These are phyloP conservation scores for Monosporascus sp. DNA, from an alignment of 2,329 filamentous ascomycete genomes.

Conservation along the genomic window DNA sequence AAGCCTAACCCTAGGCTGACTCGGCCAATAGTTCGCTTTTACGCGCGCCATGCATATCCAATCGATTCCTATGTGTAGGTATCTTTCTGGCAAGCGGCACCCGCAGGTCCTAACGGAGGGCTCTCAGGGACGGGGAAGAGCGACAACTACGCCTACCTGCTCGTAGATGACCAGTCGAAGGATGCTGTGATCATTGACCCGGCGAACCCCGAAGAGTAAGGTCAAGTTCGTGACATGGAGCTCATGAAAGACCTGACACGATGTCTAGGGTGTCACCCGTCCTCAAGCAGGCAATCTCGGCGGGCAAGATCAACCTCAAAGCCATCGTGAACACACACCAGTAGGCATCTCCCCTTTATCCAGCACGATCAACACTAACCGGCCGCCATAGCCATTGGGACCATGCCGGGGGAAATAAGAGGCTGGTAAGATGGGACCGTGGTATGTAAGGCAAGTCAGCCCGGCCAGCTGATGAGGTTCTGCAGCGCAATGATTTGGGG, in stretches of 20 bases:
- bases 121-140: conserved; percentile 64
- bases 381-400: conserved; percentile 71
- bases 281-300: conserved; percentile 67
- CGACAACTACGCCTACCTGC: conserved; percentile 83
- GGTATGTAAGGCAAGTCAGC: background rate
- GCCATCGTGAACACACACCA: conserved; percentile 97
- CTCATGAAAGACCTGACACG: background rate
- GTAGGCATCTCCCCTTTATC: conserved; percentile 49
- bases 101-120: background rate
- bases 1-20: conserved; percentile 4
- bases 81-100: conserved; percentile 6
- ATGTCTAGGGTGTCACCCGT: conserved; percentile 50
- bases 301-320: conserved; percentile 72
- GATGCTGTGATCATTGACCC: conserved; percentile 77
- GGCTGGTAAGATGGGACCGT: conserved; percentile 54
- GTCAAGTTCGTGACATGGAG: background rate
- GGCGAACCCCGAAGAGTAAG: conserved; percentile 71
- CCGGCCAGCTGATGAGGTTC: background rate
- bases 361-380: conserved; percentile 2
- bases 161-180: conserved; percentile 72
- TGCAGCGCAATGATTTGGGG: conserved; percentile 37
- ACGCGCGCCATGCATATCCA: conserved; percentile 72
- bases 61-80: conserved; percentile 83
- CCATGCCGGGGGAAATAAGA: conserved; percentile 85
- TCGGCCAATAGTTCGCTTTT: conserved; percentile 24